phyloP scores from a whole-genome alignment of 192 early-diverging fungal genomes.

The Backusella circina region DNA sequence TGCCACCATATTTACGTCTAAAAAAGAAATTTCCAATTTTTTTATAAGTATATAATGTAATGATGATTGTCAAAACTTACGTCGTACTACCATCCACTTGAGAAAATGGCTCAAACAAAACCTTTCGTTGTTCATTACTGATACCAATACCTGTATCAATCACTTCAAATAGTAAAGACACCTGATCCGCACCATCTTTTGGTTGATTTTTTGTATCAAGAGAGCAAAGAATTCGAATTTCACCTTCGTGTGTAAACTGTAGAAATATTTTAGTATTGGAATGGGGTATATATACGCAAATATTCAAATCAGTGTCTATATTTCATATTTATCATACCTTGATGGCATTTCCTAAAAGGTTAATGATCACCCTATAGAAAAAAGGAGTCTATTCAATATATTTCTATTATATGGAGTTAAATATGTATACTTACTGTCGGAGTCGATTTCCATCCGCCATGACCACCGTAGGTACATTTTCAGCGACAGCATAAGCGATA shows the following conservation, averaged over 20 bases:
- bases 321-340: conserved; percentile 40
- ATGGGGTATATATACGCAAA: background rate
- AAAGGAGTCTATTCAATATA: background rate
- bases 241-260: conserved; percentile 52
- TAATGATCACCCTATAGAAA: conserved; percentile 51
- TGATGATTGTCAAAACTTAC: conserved; percentile 21
- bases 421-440: conserved; percentile 41
- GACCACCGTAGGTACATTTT: conserved; percentile 51
- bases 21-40: background rate
- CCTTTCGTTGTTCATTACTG: conserved; percentile 41
- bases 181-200: conserved; percentile 5
- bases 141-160: conserved; percentile 57
- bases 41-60: background rate
- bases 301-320: background rate
- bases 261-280: background rate
- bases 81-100: conserved; percentile 65
- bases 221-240: conserved; percentile 48
- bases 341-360: conserved; percentile 71
- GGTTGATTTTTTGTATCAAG: conserved; percentile 15
- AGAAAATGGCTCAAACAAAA: conserved; percentile 58
- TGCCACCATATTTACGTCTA: conserved; percentile 59
- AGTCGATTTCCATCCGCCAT: conserved; percentile 67
- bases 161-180: conserved; percentile 37
- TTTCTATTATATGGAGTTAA: too few species aligned
- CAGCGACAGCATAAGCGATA: conserved; percentile 52